Evolutionary conservation across 1,139 yeast species (phyloP).

Genomic region (Scheffersomyces quercinus): DNA sequence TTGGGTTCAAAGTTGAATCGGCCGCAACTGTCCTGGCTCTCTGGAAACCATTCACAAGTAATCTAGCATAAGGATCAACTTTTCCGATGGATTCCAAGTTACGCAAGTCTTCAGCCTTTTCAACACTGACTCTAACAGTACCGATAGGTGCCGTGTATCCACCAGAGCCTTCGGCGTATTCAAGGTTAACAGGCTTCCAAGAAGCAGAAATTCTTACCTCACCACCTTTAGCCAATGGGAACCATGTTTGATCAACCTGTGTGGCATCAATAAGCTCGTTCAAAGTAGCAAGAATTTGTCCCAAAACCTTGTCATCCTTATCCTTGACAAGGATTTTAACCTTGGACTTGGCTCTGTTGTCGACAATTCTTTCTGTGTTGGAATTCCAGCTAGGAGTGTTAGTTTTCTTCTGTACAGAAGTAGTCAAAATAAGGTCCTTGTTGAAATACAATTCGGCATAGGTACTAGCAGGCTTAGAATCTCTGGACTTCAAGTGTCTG

Average conservation of each 20-base stretch:
- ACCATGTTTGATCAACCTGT: slow-evolving; percentile 76
- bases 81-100: slow-evolving; percentile 88
- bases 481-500: slow-evolving; percentile 44
- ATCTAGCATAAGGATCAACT: slow-evolving; percentile 87
- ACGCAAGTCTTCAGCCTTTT: slow-evolving; percentile 69
- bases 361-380: slow-evolving; percentile 68
- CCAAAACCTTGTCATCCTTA: slow-evolving; percentile 54
- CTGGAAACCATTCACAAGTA: slow-evolving; percentile 73
- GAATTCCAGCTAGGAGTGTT: slow-evolving; percentile 71
- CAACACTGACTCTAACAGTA: slow-evolving; percentile 73
- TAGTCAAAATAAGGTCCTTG: slow-evolving; percentile 56
- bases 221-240: slow-evolving; percentile 69
- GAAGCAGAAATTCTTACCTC: slow-evolving; percentile 66
- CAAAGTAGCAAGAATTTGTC: slow-evolving; percentile 64
- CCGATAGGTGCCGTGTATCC: slow-evolving; percentile 94
- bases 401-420: slow-evolving; percentile 60
- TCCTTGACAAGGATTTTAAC: slow-evolving; percentile 69
- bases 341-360: slow-evolving; percentile 69
- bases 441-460: slow-evolving; percentile 71
- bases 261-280: slow-evolving; percentile 74
- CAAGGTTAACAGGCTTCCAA: slow-evolving; percentile 87
- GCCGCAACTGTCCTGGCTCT: slow-evolving; percentile 76
- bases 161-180: slow-evolving; percentile 63
- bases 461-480: slow-evolving; percentile 54
- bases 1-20: slow-evolving; percentile 72